Percentiles rank a stretch among this genome's conserved stretches.
Conservation (phyloP, 2,329 filamentous ascomycete species). For the Myriosclerotinia duriaeana region DNA sequence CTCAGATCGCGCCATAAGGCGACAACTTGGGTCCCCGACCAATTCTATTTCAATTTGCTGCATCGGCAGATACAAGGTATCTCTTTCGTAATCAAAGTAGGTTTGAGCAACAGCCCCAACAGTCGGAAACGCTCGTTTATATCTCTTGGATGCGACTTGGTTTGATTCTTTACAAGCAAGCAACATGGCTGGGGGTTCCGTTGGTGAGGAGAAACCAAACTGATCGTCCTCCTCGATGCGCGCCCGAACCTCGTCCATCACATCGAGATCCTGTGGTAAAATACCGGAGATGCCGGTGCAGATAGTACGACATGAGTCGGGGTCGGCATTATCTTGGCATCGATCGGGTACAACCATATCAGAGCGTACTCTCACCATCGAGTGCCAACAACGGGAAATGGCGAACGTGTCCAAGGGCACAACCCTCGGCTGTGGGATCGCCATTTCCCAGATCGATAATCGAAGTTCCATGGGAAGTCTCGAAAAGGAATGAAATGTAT, state of each 20-base stretch:
- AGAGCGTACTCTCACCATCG: slow-evolving; percentile 12
- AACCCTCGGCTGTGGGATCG: not conserved
- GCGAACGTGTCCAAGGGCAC: not conserved
- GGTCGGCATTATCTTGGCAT: not conserved
- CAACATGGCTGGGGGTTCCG: not conserved
- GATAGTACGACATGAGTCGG: not conserved
- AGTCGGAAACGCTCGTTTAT: slow-evolving; percentile 6
- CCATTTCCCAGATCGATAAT: not conserved
- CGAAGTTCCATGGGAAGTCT: not conserved
- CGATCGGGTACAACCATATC: not conserved
- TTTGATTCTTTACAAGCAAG: slow-evolving; percentile 3
- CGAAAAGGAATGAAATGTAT: not conserved
- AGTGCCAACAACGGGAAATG: slow-evolving; percentile 2
- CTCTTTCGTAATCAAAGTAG: slow-evolving; percentile 11
- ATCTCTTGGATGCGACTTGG: not conserved
- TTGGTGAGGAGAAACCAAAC: not conserved
- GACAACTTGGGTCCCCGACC: not conserved
- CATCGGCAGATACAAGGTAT: not conserved
- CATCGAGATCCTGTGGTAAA: not conserved
- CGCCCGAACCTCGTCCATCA: not conserved
- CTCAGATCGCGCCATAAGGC: not conserved
- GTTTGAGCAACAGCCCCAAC: not conserved
- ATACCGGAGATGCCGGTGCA: not conserved
- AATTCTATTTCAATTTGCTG: not conserved
- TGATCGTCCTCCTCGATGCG: not conserved